Percentiles rank a stretch among this genome's conserved stretches.
phyloP scores from a whole-genome alignment of 352 stramenopile genomes.

The Pythium periplocum region DNA sequence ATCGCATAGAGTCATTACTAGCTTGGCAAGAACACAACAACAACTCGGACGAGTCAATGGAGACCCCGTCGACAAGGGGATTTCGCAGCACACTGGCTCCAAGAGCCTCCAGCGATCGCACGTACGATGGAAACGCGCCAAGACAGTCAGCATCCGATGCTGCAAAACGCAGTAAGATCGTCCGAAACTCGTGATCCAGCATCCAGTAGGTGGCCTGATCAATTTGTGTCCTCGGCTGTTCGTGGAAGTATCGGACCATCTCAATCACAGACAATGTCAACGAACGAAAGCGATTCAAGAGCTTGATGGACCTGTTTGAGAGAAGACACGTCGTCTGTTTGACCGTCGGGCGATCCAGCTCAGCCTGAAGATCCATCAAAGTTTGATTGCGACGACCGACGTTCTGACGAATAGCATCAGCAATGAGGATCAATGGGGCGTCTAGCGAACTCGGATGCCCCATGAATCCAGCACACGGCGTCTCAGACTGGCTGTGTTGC shows the following conservation, averaged over 20 bases:
- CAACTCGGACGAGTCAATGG: constrained; percentile 63
- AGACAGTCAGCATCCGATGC: constrained; percentile 49
- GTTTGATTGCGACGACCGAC: constrained; percentile 33
- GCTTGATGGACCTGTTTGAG: constrained; percentile 29
- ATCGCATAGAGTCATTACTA: constrained; percentile 12
- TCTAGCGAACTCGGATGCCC: background rate
- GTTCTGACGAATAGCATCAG: constrained; percentile 46
- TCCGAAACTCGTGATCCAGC: constrained; percentile 37
- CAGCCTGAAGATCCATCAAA: constrained; percentile 31
- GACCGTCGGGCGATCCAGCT: background rate
- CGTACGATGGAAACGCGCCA: constrained; percentile 23
- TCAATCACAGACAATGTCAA: constrained; percentile 61
- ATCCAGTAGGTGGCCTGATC: constrained; percentile 13
- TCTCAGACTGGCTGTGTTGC: background rate
- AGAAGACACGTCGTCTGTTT: constrained; percentile 20
- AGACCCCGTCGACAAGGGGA: constrained; percentile 55
- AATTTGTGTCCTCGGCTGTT: constrained; percentile 17
- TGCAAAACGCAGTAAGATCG: constrained; percentile 40
- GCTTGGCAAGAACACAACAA: constrained; percentile 59
- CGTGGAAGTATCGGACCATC: constrained; percentile 49
- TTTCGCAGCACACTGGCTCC: constrained; percentile 45
- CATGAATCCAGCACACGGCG: too few species aligned
- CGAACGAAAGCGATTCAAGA: constrained; percentile 54
- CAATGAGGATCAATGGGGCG: constrained; percentile 28
- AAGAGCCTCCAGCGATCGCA: constrained; percentile 38